Evolutionary conservation across 2,329 filamentous ascomycete species (phyloP).

Genomic region (Xylariomycetidae sp.): DNA sequence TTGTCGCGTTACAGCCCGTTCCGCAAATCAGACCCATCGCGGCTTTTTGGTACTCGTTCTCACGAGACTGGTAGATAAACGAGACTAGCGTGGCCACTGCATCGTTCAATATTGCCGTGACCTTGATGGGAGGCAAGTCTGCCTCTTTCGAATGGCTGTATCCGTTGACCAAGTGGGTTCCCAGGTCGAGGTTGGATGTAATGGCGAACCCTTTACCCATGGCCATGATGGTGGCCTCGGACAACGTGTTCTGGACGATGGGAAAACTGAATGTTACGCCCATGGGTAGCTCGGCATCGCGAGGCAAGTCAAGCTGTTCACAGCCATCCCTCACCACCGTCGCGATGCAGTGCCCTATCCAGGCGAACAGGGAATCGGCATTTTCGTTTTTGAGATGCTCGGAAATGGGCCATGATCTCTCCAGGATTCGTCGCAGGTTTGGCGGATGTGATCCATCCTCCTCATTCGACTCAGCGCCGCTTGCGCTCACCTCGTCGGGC

Average conservation of each 20-base stretch:
- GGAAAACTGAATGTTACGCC: slow-evolving; percentile 68
- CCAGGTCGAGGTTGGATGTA: slow-evolving; percentile 53
- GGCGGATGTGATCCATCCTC: slow-evolving; percentile 11
- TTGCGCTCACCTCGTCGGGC: slow-evolving; percentile 20
- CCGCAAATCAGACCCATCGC: slow-evolving; percentile 78
- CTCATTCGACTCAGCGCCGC: slow-evolving; percentile 6
- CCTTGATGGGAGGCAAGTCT: slow-evolving; percentile 57
- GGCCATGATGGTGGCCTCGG: slow-evolving; percentile 56
- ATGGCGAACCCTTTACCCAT: slow-evolving; percentile 67
- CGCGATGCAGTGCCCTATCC: slow-evolving; percentile 74
- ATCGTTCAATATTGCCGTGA: slow-evolving; percentile 76
- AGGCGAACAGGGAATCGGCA: slow-evolving; percentile 68
- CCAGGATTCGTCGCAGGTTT: slow-evolving; percentile 53
- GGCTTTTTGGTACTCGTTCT: slow-evolving; percentile 55
- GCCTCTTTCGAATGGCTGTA: slow-evolving; percentile 45
- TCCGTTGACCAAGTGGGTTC: slow-evolving; percentile 50
- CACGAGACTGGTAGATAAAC: slow-evolving; percentile 65
- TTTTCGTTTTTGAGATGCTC: slow-evolving; percentile 69
- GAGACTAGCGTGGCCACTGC: slow-evolving; percentile 74
- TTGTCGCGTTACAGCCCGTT: slow-evolving; percentile 75
- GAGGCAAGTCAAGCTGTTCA: slow-evolving; percentile 34
- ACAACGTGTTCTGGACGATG: slow-evolving; percentile 57
- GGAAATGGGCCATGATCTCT: slow-evolving; percentile 68
- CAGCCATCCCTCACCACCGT: slow-evolving; percentile 60
- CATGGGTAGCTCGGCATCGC: slow-evolving; percentile 46